These are phyloP conservation scores for Auriscalpium microsporum DNA, from an alignment of 768 basidiomycete genomes.

Conservation along the genomic window DNA sequence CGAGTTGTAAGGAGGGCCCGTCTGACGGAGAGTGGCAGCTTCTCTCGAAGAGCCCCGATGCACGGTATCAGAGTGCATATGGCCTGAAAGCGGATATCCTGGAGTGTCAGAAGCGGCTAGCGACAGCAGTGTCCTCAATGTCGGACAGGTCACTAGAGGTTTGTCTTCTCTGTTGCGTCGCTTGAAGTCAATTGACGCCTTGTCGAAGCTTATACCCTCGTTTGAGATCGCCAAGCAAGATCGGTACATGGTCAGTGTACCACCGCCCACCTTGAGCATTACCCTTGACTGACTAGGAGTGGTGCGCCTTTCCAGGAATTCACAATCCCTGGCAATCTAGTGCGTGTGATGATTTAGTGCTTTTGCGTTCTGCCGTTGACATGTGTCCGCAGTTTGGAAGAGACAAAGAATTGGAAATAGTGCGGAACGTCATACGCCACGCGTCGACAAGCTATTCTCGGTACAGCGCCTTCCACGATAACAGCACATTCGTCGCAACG, in stretches of 20 bases:
- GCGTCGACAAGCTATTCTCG: slow-evolving; percentile 53
- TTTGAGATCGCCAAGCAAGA: slow-evolving; percentile 64
- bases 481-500: slow-evolving; percentile 29
- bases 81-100: slow-evolving; percentile 61
- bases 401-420: slow-evolving; percentile 59
- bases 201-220: slow-evolving; percentile 48
- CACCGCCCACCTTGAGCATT: background rate
- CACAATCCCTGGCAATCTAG: slow-evolving; percentile 58
- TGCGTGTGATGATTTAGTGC: slow-evolving; percentile 20
- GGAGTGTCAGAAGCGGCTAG: slow-evolving; percentile 57
- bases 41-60: slow-evolving; percentile 58
- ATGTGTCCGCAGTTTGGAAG: slow-evolving; percentile 46
- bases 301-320: slow-evolving; percentile 44
- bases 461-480: slow-evolving; percentile 39
- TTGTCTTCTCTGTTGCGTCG: slow-evolving; percentile 6
- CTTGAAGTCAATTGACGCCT: slow-evolving; percentile 4
- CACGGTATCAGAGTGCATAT: slow-evolving; percentile 62
- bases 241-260: slow-evolving; percentile 46
- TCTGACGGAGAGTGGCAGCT: slow-evolving; percentile 31
- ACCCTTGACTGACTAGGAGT: background rate
- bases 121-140: slow-evolving; percentile 47
- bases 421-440: slow-evolving; percentile 50
- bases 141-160: slow-evolving; percentile 54
- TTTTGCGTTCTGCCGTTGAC: too few relatives aligned
- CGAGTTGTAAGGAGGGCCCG: background rate